These are phyloP conservation scores for Spathaspora passalidarum DNA, from an alignment of 805 yeast genomes.

Conservation along the genomic window DNA sequence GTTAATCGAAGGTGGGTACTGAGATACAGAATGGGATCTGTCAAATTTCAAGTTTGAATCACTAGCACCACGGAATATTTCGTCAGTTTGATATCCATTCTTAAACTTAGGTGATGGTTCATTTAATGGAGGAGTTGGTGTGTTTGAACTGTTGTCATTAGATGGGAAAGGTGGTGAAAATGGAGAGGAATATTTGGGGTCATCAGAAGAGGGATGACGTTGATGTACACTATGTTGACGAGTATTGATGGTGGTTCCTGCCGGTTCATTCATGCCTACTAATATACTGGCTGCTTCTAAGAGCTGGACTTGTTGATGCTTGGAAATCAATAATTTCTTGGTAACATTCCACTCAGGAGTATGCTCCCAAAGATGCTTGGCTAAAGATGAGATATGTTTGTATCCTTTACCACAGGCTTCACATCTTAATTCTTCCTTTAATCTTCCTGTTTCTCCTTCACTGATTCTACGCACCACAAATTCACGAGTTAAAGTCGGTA, in stretches of 20 bases:
- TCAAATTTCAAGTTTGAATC: constrained; percentile 8
- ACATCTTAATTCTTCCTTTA: constrained; percentile 81
- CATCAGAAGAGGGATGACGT: constrained; percentile 2
- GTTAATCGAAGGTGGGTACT: constrained; percentile 39
- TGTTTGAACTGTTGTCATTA: constrained; percentile 10
- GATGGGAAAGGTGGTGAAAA: constrained; percentile 12
- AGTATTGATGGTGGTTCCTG: constrained; percentile 1
- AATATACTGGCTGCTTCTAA: constrained; percentile 75
- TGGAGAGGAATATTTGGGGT: constrained; percentile 6
- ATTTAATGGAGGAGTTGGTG: constrained; percentile 14
- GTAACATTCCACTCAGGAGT: constrained; percentile 94
- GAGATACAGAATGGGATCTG: constrained; percentile 43
- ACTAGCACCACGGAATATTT: not conserved
- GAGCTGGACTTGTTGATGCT: constrained; percentile 84
- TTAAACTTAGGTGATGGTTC: constrained; percentile 6
- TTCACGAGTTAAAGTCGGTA: constrained; percentile 53
- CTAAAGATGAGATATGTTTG: constrained; percentile 82
- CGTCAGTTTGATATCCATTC: constrained; percentile 2
- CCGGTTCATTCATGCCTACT: constrained; percentile 63
- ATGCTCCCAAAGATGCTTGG: constrained; percentile 90
- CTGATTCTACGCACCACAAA: constrained; percentile 80
- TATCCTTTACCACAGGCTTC: constrained; percentile 92
- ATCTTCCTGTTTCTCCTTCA: constrained; percentile 83
- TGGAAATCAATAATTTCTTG: constrained; percentile 73
- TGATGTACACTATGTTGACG: not conserved